Base-by-base conservation (phyloP, 2,329 filamentous ascomycete species). In the Alternaria triticimaculans region DNA sequence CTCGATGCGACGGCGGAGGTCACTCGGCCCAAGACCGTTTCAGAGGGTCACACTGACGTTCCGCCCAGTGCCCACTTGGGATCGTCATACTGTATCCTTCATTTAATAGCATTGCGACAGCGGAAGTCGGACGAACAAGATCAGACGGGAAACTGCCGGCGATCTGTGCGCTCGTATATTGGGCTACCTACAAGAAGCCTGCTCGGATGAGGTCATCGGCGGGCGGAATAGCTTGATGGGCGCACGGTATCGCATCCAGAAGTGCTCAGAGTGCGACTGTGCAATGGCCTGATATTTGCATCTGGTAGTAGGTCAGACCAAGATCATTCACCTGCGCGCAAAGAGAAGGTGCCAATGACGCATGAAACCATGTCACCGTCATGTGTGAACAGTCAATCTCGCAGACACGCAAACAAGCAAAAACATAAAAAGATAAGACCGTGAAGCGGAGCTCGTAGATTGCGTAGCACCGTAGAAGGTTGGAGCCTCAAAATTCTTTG, bases 101-200 rank as follows among this genome's bases (percentile, higher is more conserved):
- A 69, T 69, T 60, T 64, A 54, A 51, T 41, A 53, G 54, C 53
- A 53, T 61, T 61, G 46, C 33, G 26, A 57, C 61, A 45, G 55
- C 28, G 43, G 37, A 62, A 12, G 21, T 46, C 23, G 44, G 43
- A 55, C 55, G 49, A 67, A 62, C 55, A 54, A 53, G 58, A 62
- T 54, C 53, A 57, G 51, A 41, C 37, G 60, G 14, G 30, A 57
- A 68, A 66, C 58, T 69, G 63, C 67, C 67, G 67, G 50, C 46
- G 18, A 48, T 58, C 56, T 53, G 55, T 62, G 60, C 55, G 49
- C n/a, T 11, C 14, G 25, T 62, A 55, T 25, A 62, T 59, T 59
- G 53, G 41, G 28, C 41, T 30, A 30, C 43, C 41, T 21, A 20
- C 23, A 37, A 23, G 41, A 41, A 46, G 43, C 26, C 28, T 46